Base-by-base conservation (phyloP, 805 yeast genomes). In the Saccharomycopsis sp. region DNA sequence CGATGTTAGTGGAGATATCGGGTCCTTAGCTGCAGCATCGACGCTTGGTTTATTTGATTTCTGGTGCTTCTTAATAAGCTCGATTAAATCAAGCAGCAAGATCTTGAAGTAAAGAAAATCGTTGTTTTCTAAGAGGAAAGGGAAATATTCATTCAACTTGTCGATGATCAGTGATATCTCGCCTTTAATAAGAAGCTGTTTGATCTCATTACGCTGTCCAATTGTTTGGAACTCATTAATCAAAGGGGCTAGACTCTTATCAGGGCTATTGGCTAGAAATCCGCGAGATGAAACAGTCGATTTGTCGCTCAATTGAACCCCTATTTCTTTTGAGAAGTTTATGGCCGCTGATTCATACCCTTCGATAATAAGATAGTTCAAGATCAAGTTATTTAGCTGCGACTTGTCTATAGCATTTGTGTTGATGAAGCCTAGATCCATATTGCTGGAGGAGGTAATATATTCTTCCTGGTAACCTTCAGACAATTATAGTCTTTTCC, bases 331-430 rank as follows among this genome's bases (percentile, higher is more conserved):
- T 2, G 89, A 79, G 72, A 88, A 83, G 52, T 78, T 76, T 14
- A 73, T 59, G 1, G 89, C 87, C 0, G 96, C 84, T 14, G 83
- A 78, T 60, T 84, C 84, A 67, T 87, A 86, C 0, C 94, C 96
- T 71, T 89, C 92, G 55, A 83, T 81, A 14, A 90, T 81, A 61
- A 90, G 79, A 70, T 87, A 89, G 72, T 87, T 85, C 68, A 89
- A 75, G 12, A 90, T 77, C 58, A 89, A 68, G 53, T 74, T 73
- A 70, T 79, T 82, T 64, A 82, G 71, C 66, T 74, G 62, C 49
- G 17, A 58, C 52, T 58, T 60, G 55, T 53, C 53, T 52, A 52
- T 54, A 25, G 19, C 47, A 54, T 14, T 44, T 7, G 20, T 8
- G 22, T 44, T 44, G 5, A 44, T 44, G 49, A 5, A 17, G 19